Evolutionary conservation across 2,329 filamentous ascomycete genomes (phyloP), one percentile per base, ranked within the genome.

Genomic region (Venturia effusa): DNA sequence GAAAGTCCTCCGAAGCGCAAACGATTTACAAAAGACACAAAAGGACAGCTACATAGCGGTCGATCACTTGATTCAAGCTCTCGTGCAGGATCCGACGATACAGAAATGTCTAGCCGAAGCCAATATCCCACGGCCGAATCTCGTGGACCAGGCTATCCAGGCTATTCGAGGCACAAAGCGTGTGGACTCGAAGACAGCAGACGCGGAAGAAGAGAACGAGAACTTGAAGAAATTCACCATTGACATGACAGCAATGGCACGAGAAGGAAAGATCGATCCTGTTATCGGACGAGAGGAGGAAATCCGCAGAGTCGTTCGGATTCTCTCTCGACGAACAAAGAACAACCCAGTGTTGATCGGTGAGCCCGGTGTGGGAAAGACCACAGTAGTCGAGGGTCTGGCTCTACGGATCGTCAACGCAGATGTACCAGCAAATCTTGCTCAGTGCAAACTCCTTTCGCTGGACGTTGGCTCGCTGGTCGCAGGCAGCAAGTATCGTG

Each of bases 331-430:
- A 74, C 85, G 93, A 73, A 97, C 93, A 67, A 97, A 97, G 84
- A 97, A 99, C 82, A 99, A 99, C 77, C 94, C 94, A 1, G 93
- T 97, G 60, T 84, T 99, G 68, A 97, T 99, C 68, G 94, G 94
- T 79, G 92, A 97, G 74, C 93, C 94, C 41, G 94, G 94, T 86
- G 94, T 97, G 30, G 94, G 94, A 73, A 99, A 99, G 81, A 99
- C 94, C 4, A 97, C 94, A 5, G 92, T 99, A 64, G 92, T 97
- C 61, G 94, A 99, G 79, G 94, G 94, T 71, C 83, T 99, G 65
- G 94, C 94, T 37, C 90, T 92, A 74, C 88, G 94, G 61, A 97
- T 99, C 67, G 92, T 97, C 79, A 96, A 97, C 72, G 87, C 90
- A 65, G 94, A 99, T 80, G 92, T 99, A 3, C 94, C 94, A 41